Evolutionary conservation across 2,329 filamentous ascomycete species (phyloP).

Genomic region (Pestalotiopsis sp.): DNA sequence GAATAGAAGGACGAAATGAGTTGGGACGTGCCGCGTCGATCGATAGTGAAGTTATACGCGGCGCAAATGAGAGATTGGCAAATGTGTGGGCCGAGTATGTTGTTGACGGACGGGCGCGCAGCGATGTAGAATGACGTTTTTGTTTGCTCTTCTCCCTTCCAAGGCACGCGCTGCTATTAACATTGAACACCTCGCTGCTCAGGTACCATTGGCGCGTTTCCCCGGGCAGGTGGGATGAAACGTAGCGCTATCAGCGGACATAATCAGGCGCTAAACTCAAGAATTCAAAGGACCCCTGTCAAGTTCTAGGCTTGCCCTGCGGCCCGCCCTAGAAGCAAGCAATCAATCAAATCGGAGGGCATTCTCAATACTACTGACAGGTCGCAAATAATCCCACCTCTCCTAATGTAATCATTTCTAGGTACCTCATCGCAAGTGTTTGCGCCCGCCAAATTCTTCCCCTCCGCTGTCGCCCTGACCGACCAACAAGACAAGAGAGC

Average conservation of each 20-base stretch:
- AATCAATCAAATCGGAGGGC: neutral
- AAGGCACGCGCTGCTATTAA: neutral
- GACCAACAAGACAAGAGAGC: neutral
- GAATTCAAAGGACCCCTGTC: neutral
- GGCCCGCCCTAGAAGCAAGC: neutral
- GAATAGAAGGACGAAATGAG: neutral
- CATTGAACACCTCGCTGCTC: neutral
- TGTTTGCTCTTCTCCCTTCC: constrained; percentile 1
- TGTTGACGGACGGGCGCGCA: neutral
- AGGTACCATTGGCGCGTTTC: neutral
- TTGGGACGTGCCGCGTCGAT: neutral
- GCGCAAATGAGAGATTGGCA: neutral
- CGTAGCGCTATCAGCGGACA: neutral
- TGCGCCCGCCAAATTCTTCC: neutral
- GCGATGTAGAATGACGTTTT: constrained; percentile 8
- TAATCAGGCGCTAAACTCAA: neutral
- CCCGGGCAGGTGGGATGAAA: neutral
- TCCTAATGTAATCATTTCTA: neutral
- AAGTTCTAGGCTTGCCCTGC: neutral
- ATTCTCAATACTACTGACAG: neutral
- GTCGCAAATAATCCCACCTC: neutral
- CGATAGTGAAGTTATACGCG: neutral
- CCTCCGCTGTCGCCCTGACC: neutral
- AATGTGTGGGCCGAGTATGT: neutral
- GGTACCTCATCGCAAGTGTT: neutral